Percentiles rank a stretch among this genome's conserved stretches.
phyloP scores from a whole-genome alignment of 805 yeast genomes.

The Starmerella sirachaensis region DNA sequence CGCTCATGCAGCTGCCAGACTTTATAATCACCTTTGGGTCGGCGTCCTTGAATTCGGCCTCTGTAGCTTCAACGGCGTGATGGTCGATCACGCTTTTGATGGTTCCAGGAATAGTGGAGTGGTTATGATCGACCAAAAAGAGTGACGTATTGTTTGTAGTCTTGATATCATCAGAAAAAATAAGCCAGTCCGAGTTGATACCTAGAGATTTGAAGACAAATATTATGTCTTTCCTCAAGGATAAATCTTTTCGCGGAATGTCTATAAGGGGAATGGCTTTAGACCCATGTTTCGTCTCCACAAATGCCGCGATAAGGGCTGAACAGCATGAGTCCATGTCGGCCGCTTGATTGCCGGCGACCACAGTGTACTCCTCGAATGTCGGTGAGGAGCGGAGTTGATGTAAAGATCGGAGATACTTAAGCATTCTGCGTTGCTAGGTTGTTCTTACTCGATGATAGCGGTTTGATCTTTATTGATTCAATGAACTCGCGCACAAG shows the following conservation, averaged over 20 bases:
- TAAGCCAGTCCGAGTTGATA: slow-evolving; percentile 40
- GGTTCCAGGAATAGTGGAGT: slow-evolving; percentile 32
- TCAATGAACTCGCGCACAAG: neutral
- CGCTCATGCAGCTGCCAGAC: slow-evolving; percentile 69
- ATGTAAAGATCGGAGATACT: slow-evolving; percentile 9
- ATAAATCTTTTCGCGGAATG: slow-evolving; percentile 53
- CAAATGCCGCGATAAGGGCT: slow-evolving; percentile 61
- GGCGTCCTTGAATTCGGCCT: slow-evolving; percentile 27
- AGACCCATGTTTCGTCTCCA: slow-evolving; percentile 24
- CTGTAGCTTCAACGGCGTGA: slow-evolving; percentile 38
- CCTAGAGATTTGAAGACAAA: slow-evolving; percentile 38
- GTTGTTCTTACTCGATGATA: no score
- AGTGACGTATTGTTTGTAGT: slow-evolving; percentile 33
- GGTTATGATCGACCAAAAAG: slow-evolving; percentile 59
- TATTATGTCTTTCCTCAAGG: slow-evolving; percentile 58
- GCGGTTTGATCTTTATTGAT: neutral
- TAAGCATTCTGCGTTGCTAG: slow-evolving; percentile 10
- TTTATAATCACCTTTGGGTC: slow-evolving; percentile 50
- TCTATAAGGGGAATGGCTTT: slow-evolving; percentile 60
- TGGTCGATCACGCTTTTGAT: slow-evolving; percentile 64
- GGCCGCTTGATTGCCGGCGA: slow-evolving; percentile 76
- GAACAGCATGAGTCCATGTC: slow-evolving; percentile 80
- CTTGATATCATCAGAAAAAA: slow-evolving; percentile 51
- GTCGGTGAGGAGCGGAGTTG: neutral
- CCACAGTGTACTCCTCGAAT: slow-evolving; percentile 28